Base-by-base conservation (phyloP, 345 rosid genomes). In the Kernera saxatilis region DNA sequence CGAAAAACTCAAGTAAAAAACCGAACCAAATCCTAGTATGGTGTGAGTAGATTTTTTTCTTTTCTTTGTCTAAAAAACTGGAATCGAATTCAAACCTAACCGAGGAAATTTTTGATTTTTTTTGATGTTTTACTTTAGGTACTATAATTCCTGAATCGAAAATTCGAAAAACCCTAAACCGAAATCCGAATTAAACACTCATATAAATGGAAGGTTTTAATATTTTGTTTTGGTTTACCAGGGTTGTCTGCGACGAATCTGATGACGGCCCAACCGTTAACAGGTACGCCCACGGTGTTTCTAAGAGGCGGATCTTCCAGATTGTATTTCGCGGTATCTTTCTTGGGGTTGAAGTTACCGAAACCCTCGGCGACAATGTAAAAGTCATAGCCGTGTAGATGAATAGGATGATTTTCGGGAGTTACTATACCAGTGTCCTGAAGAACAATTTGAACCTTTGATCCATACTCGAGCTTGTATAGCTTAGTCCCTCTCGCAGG, bases 161-260 rank as follows among this genome's bases (percentile, higher is more conserved):
- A 14, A n/a, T 40, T 40, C 1, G 2, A 40, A 40, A 14, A 14
- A 40, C 17, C 15, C 15, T 40, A 13, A n/a, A 40, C 14, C 2
- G 0, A 40, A 40, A 40, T 40, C 15, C 7, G 18, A 4, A 14
- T 14, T 14, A 12, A 45, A 45, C 12, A 50, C 55, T 23, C 8
- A 3, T 43, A 15, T 4, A 41, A 41, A 4, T n/a, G 17, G 8
- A 53, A 8, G 30, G 2, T 10, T 49, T 23, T n/a, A 6, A 12
- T 0, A 5, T 1, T 5, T 43, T 43, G 6, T 44, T 30, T 5
- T 48, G 21, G 15, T 3, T 69, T 82, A 93, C 98, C 99, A 46
- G 99, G 99, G 52, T 94, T 94, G 37, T 94, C 98, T 0, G 99
- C 98, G 15, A 94, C 88, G 58, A 94, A 92, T 84, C 99, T 74